Evolutionary conservation across 768 basidiomycete genomes (phyloP), one percentile per base, ranked within the genome.

Genomic region (Collybia nuda): DNA sequence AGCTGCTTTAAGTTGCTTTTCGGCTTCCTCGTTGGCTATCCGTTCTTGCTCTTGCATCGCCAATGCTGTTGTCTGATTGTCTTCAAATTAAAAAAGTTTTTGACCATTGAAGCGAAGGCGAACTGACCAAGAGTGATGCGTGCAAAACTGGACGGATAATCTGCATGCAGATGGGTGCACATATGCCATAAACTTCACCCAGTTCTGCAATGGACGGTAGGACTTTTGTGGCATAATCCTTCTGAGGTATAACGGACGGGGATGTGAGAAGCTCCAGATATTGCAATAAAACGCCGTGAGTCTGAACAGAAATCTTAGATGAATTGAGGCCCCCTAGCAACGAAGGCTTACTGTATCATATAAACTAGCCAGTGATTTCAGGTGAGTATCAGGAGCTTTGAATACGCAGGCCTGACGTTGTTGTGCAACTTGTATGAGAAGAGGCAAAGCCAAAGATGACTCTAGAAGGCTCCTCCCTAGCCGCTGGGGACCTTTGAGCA

Each of bases 401-500:
- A 82, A 90, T 1, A 94, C 84, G 56, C 90, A 94, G 5, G 85
- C 80, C 63, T 95, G 88, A 9, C 94, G 83, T 61, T 94, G 91
- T 66, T 95, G 90, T 5, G 94, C 93, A 43, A 98, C 83, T 60
- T 93, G 90, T 40, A 98, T 82, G 41, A 98, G 83, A 23, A 98
- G 81, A 2, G 95, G 93, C 35, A 94, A 67, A n/a, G 90, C 89
- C 26, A 98, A 71, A 2, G 76, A 76, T 1, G 87, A 84, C 48
- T 90, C 86, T 44, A 90, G 59, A 28, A 91, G 64, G 19, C 74
- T 75, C 59, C 77, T 81, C 12, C 86, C 87, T 5, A 92, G 72
- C 45, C 89, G 73, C 49, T 80, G 77, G 45, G 86, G 85, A 11
- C 82, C 87, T 61, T 83, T 87, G 44, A 85, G 68, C 24, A 73